Evolutionary conservation across 441 rosid species (phyloP).

Genomic region (Metrosideros polymorpha): DNA sequence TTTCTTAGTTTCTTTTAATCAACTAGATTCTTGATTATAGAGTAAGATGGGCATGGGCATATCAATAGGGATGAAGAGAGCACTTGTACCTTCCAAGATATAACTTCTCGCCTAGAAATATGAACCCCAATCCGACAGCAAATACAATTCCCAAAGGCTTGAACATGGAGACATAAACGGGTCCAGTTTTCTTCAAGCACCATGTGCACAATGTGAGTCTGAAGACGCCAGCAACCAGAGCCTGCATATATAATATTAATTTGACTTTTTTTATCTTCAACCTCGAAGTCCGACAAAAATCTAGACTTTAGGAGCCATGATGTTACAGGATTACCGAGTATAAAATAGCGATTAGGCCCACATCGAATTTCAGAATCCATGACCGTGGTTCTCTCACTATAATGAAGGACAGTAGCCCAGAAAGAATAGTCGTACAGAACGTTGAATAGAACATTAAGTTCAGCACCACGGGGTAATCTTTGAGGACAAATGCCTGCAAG

Average conservation of each 20-base stretch:
- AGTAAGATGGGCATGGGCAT: not conserved
- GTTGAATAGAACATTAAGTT: not conserved
- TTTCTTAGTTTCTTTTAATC: not conserved
- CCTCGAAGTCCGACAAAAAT: not conserved
- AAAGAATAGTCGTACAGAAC: not conserved
- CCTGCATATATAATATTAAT: not conserved
- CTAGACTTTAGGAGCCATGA: not conserved
- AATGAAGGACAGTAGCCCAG: not conserved
- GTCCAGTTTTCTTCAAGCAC: not conserved
- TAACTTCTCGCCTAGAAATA: not conserved
- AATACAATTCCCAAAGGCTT: not conserved
- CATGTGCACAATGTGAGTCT: not conserved
- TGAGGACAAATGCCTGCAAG: not conserved
- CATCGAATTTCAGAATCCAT: not conserved
- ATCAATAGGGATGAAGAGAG: not conserved
- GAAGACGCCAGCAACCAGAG: not conserved
- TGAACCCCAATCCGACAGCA: not conserved
- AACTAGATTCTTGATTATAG: not conserved
- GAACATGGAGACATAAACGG: not conserved
- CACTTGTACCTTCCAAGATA: not conserved
- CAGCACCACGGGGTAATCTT: not conserved
- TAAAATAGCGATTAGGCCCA: not conserved
- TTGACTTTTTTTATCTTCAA: not conserved
- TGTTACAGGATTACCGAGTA: not conserved
- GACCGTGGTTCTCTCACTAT: not conserved